These are phyloP conservation scores for Sclerotinia trifoliorum DNA, from an alignment of 2,329 filamentous ascomycete genomes.

Conservation along the genomic window DNA sequence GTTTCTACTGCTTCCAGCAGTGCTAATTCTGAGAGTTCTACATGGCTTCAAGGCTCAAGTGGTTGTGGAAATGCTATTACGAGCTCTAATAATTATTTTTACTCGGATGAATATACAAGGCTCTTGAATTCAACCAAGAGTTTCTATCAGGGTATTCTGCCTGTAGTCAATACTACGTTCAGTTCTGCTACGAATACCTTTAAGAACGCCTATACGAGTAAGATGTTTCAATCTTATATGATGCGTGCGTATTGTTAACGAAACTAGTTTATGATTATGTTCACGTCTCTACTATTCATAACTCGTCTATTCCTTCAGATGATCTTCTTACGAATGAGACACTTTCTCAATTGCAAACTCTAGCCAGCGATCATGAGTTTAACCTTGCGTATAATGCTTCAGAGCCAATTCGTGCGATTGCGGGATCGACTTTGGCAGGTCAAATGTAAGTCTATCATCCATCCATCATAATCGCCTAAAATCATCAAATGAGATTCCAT, in stretches of 20 bases:
- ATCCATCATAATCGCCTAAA: background rate
- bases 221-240: slow-evolving; percentile 33
- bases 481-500: slow-evolving; percentile 14
- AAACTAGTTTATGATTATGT: slow-evolving; percentile 56
- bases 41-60: slow-evolving; percentile 59
- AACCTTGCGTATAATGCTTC: slow-evolving; percentile 78
- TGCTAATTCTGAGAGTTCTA: slow-evolving; percentile 54
- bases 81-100: slow-evolving; percentile 56
- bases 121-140: slow-evolving; percentile 53
- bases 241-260: slow-evolving; percentile 6
- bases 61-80: slow-evolving; percentile 55
- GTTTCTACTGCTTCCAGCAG: slow-evolving; percentile 54
- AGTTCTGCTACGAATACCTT: slow-evolving; percentile 48
- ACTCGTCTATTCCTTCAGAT: slow-evolving; percentile 56
- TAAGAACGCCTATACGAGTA: slow-evolving; percentile 62
- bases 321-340: slow-evolving; percentile 59
- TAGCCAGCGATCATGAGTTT: slow-evolving; percentile 79
- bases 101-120: slow-evolving; percentile 47
- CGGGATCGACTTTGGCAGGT: slow-evolving; percentile 56
- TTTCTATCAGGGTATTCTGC: slow-evolving; percentile 57
- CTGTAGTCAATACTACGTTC: slow-evolving; percentile 56
- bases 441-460: slow-evolving; percentile 44
- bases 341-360: slow-evolving; percentile 63
- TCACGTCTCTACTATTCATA: slow-evolving; percentile 61
- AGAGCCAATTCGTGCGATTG: slow-evolving; percentile 61